Base-by-base conservation (phyloP, 2,329 filamentous ascomycete genomes). In the Phialophora chinensis region DNA sequence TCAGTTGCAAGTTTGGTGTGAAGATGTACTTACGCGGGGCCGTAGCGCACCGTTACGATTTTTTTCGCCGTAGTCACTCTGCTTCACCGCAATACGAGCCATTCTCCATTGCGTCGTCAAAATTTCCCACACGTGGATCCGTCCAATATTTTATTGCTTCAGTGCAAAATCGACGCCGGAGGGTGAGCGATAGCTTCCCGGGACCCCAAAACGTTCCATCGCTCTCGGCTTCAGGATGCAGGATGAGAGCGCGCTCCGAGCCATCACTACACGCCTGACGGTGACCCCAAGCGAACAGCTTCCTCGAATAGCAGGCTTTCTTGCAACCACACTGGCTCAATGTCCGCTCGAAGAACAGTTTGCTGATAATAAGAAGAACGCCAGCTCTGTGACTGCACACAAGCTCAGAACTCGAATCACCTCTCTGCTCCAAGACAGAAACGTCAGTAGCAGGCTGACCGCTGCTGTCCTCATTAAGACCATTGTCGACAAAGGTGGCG, bases 381-480 rank as follows among this genome's bases (percentile, higher is more conserved):
- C 94, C 66, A 83, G 83, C 52, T 80, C 88, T 0, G 82, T 90
- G n/a, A 85, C 92, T 23, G 85, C 95, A 0, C 91, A 96, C 78
- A 94, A 91, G 76, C 84, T 96, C 73, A 92, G 91, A 75, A 92
- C 91, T 4, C 88, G 91, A 61, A 83, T 97, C 66, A 89, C 88
- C 1, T 88, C 90, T 12, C 83, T 97, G 14, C 81, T 97, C 38
- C 91, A 91, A 75, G 92, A 94, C 63, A 89, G 89, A 66, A 91
- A 82, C 56, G 76, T 87, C 2, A 87, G 93, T 72, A 91, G 90
- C 52, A 87, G 92, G 73, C 96, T 94, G 80, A 86, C 89, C 20
- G 93, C 90, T 6, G 87, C 91, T 52, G 88, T 91, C 17, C 79
- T 97, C 57, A 86, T 93, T 77, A 97, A 97, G 80, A 87, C 91